Evolutionary conservation across 805 yeast species (phyloP).

Genomic region (Naumovozyma baii): DNA sequence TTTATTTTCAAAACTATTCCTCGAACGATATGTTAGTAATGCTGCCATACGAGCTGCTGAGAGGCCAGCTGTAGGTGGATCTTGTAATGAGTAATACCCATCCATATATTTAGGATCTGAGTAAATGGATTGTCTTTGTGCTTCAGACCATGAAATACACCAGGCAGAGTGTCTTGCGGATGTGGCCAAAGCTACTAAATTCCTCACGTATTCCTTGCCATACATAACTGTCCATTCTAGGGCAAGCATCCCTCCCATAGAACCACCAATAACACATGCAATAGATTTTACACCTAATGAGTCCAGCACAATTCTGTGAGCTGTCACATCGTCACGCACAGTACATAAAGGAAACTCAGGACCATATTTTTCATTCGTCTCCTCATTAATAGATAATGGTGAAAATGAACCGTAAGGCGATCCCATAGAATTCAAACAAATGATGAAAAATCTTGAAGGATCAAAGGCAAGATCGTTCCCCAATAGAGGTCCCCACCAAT

Average conservation of each 20-base stretch:
- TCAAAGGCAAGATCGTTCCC: slow-evolving; percentile 82
- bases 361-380: slow-evolving; percentile 70
- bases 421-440: slow-evolving; percentile 88
- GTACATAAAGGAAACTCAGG: slow-evolving; percentile 93
- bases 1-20: slow-evolving; percentile 83
- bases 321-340: slow-evolving; percentile 80
- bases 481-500: slow-evolving; percentile 97
- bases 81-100: slow-evolving; percentile 72
- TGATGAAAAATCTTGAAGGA: slow-evolving; percentile 73
- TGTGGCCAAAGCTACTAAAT: slow-evolving; percentile 79
- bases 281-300: slow-evolving; percentile 66
- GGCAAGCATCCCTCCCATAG: slow-evolving; percentile 98
- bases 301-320: slow-evolving; percentile 71
- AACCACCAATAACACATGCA: slow-evolving; percentile 89
- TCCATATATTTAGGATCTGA: slow-evolving; percentile 89
- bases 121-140: slow-evolving; percentile 92
- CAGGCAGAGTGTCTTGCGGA: slow-evolving; percentile 93
- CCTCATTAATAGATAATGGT: slow-evolving; percentile 75
- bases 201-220: slow-evolving; percentile 59
- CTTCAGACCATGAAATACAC: slow-evolving; percentile 99
- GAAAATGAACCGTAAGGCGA: slow-evolving; percentile 95
- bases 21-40: slow-evolving; percentile 78
- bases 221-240: slow-evolving; percentile 66
- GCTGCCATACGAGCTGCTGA: slow-evolving; percentile 99
- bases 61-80: slow-evolving; percentile 76